Evolutionary conservation across 192 early-diverging fungal species (phyloP).

Genomic region (Backusella macrospora): DNA sequence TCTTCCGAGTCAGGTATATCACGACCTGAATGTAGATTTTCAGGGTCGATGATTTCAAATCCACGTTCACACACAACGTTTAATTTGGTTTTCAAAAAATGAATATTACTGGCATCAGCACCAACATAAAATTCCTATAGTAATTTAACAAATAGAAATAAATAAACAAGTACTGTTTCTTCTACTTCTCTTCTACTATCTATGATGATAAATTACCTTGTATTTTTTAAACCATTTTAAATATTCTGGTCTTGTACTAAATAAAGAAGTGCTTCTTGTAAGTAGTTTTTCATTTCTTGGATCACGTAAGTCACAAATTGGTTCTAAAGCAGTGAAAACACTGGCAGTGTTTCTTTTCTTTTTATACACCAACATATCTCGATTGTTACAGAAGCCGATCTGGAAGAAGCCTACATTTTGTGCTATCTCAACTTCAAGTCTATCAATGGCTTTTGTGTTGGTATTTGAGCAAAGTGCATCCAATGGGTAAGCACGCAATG

Average conservation of each 20-base stretch:
- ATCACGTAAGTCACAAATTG: slow-evolving; percentile 35
- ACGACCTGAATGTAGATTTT: slow-evolving; percentile 78
- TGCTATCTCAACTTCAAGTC: slow-evolving; percentile 29
- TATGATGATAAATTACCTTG: slow-evolving; percentile 25
- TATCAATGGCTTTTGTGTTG: slow-evolving; percentile 52
- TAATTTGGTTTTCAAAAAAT: slow-evolving; percentile 85
- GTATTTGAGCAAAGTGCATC: slow-evolving; percentile 71
- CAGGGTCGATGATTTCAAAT: slow-evolving; percentile 93
- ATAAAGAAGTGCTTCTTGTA: slow-evolving; percentile 13
- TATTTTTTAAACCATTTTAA: slow-evolving; percentile 38
- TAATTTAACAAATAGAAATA: background rate
- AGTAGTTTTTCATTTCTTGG: slow-evolving; percentile 29
- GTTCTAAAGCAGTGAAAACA: slow-evolving; percentile 35
- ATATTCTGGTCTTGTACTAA: slow-evolving; percentile 5
- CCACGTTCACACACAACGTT: slow-evolving; percentile 92
- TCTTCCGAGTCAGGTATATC: slow-evolving; percentile 84
- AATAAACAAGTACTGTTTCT: background rate
- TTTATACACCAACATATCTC: slow-evolving; percentile 34
- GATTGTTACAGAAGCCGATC: slow-evolving; percentile 34
- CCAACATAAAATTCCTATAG: slow-evolving; percentile 92
- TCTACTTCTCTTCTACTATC: background rate
- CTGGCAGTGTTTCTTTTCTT: slow-evolving; percentile 29
- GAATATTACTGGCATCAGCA: slow-evolving; percentile 82
- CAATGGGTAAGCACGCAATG: slow-evolving; percentile 71
- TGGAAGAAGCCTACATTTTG: slow-evolving; percentile 35